Conservation (phyloP, 192 early-diverging fungal species). For the Coemansia sp. region DNA sequence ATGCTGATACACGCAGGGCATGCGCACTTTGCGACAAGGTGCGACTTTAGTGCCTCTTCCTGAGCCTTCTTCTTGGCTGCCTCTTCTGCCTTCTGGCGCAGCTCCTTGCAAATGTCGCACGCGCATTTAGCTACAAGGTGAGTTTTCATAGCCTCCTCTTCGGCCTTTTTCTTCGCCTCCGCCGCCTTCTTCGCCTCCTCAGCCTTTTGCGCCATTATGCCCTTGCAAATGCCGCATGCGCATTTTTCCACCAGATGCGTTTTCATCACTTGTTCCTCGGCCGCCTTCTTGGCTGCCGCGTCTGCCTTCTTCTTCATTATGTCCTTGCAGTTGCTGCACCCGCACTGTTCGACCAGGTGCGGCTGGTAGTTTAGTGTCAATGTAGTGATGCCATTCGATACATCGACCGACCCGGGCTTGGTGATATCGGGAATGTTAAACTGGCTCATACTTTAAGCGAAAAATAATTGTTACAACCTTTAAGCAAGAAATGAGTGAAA, state of each 20-base stretch:
- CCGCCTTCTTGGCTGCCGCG: conserved; percentile 27
- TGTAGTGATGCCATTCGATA: conserved; percentile 25
- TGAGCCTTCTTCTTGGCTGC: conserved; percentile 14
- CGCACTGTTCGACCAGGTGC: conserved; percentile 29
- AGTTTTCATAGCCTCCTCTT: conserved; percentile 18
- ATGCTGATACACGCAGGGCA: conserved; percentile 6
- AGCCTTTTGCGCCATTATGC: neutral
- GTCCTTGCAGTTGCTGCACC: conserved; percentile 26
- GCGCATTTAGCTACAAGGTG: conserved; percentile 28
- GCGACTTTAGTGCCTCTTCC: conserved; percentile 5
- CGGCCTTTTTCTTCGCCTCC: conserved; percentile 22
- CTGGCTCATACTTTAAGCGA: conserved; percentile 26
- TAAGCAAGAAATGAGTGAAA: neutral
- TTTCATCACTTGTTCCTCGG: conserved; percentile 11
- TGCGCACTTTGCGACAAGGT: conserved; percentile 3
- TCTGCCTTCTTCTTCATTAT: conserved; percentile 28
- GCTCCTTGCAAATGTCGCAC: conserved; percentile 25
- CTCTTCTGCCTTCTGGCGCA: neutral
- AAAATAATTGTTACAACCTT: neutral
- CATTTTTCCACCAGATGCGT: conserved; percentile 5
- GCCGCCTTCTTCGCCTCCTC: conserved; percentile 13
- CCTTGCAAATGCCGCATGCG: conserved; percentile 7
- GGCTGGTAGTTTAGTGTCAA: conserved; percentile 33
- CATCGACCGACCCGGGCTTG: conserved; percentile 34
- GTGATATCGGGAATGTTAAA: conserved; percentile 30